Evolutionary conservation across 2,329 filamentous ascomycete species (phyloP), one percentile per base, ranked within the genome.

Genomic region (Aspergillus aculeatinus): DNA sequence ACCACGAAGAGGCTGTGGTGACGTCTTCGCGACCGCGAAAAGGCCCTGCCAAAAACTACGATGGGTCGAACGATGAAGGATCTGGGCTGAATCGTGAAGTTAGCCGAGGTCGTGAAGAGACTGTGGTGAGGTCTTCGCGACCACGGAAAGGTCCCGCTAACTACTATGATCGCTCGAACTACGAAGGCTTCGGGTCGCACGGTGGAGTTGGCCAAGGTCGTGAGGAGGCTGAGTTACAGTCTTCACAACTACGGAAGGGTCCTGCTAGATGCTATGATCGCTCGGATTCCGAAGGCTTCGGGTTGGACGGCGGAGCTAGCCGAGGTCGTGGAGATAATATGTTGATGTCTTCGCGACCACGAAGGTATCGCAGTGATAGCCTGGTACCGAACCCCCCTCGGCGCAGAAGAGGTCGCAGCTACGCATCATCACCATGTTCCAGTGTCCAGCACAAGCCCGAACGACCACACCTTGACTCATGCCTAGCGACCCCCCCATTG

Each of bases 121-220:
- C 23, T 23, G 23, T 23, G 23, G 23, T 23, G 23, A 23, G 23
- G 23, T 5, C 23, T 23, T 23, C 23, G 23, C 23, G 23, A 23
- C 23, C 23, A 39, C 68, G 63, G 57, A 67, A 54, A 5, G 67
- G 65, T 4, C 72, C 73, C 2, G 49, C 16, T 1, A 76, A 76
- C 21, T 77, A 77, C 52, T 76, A 71, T 51, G 58, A 67, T 14
- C 67, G 59, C 31, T 33, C 62, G 6, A 56, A 61, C 6, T 63
- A 71, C 44, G 57, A 42, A 4, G 57, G 62, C 3, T 58, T 56
- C 16, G 66, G 64, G 10, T 58, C 63, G 19, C 65, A 64, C 16
- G 59, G 62, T 7, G 60, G 63, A 25, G 49, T 54, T 44, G 39
- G 60, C 44, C 29, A 23, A 33, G 54, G 21, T 11, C 14, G 12